phyloP scores from a whole-genome alignment of 768 basidiomycete genomes.

The Tulasnella sp. region DNA sequence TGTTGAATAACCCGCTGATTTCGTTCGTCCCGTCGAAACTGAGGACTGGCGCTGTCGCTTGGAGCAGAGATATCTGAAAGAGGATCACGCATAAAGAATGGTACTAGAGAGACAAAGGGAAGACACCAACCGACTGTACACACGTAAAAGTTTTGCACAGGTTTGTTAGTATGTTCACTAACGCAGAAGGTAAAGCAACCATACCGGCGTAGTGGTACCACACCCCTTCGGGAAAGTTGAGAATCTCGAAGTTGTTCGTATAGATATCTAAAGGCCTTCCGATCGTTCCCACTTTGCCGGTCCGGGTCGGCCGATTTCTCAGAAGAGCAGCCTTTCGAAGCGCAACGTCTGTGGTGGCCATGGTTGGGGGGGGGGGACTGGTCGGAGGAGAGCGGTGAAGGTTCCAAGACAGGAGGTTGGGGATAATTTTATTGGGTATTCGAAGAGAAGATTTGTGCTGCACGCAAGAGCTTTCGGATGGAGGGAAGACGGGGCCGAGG shows the following conservation, averaged over 20 bases:
- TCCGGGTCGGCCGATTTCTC: neutral
- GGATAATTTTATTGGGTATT: neutral
- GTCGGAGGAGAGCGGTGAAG: neutral
- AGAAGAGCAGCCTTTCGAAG: neutral
- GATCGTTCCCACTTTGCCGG: constrained; percentile 43
- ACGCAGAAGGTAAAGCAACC: constrained; percentile 33
- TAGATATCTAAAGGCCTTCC: constrained; percentile 47
- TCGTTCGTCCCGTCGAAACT: neutral
- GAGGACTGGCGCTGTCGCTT: neutral
- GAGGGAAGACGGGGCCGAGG: neutral
- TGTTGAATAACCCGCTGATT: neutral
- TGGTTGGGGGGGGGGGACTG: neutral
- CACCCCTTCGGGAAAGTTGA: constrained; percentile 55
- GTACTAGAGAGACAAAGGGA: neutral
- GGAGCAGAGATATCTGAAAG: neutral
- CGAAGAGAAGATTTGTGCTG: neutral
- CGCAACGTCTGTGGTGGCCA: neutral
- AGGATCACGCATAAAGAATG: neutral
- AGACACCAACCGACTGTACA: neutral
- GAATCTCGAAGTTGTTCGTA: constrained; percentile 59
- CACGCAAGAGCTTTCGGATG: neutral
- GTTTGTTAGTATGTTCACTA: neutral
- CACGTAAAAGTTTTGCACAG: neutral
- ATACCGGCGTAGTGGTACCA: constrained; percentile 79
- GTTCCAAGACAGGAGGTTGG: neutral